Conservation (phyloP, 2,329 filamentous ascomycete genomes). For the Pseudogymnoascus sp. region DNA sequence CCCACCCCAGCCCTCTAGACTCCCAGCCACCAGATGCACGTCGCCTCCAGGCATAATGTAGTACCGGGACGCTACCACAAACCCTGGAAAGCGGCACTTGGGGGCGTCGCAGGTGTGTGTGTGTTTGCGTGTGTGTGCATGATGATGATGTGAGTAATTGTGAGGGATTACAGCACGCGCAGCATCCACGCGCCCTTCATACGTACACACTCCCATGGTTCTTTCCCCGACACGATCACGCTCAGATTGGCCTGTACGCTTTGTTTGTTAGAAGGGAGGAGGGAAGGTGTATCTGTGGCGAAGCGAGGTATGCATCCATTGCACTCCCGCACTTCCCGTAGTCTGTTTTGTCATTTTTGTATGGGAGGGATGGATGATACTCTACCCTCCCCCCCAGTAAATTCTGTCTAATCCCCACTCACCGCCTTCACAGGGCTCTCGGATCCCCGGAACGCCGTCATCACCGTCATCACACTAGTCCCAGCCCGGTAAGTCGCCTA, state of each 20-base stretch:
- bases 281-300: too few species aligned
- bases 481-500: neutral
- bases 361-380: neutral
- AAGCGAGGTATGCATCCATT: too few species aligned
- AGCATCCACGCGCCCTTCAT: neutral
- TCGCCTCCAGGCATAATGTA: neutral
- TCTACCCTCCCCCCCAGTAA: neutral
- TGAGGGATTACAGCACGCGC: neutral
- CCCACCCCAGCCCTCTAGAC: too few species aligned
- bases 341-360: neutral
- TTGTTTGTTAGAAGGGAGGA: neutral
- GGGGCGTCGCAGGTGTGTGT: neutral
- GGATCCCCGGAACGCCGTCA: neutral
- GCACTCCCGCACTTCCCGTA: neutral
- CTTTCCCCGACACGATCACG: neutral
- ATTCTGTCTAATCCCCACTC: neutral
- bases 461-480: neutral
- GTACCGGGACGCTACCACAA: neutral
- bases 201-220: neutral
- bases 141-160: too few species aligned
- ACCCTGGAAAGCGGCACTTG: neutral
- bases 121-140: neutral
- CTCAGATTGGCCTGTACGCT: neutral
- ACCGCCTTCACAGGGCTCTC: conserved; percentile 2
- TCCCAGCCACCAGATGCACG: too few species aligned